Percentiles rank a stretch among this genome's conserved stretches.
Evolutionary conservation across 2,329 filamentous ascomycete species (phyloP).

Genomic region (Claviceps sp.): DNA sequence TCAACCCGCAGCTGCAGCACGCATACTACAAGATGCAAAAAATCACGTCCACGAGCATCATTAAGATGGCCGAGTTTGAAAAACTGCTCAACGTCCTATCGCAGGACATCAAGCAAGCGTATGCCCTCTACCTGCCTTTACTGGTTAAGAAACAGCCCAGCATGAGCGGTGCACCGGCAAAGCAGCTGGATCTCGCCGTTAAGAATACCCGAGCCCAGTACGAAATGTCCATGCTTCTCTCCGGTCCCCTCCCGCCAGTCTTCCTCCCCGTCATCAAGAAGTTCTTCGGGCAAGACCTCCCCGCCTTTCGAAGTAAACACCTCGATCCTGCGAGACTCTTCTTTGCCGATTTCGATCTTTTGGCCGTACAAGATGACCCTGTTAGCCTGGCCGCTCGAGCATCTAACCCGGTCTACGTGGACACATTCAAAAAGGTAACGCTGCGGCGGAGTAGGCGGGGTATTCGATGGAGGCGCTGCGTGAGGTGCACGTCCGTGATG

Average conservation of each 20-base stretch:
- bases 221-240: slow-evolving; percentile 41
- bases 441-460: slow-evolving; percentile 21
- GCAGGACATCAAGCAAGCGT: slow-evolving; percentile 36
- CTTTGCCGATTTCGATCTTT: slow-evolving; percentile 56
- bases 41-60: slow-evolving; percentile 34
- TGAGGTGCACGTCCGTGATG: slow-evolving; percentile 52
- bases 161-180: slow-evolving; percentile 22
- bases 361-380: slow-evolving; percentile 50
- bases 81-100: slow-evolving; percentile 40
- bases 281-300: slow-evolving; percentile 47
- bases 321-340: slow-evolving; percentile 56
- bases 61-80: slow-evolving; percentile 50
- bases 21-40: slow-evolving; percentile 42
- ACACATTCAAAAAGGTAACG: slow-evolving; percentile 46
- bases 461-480: slow-evolving; percentile 26
- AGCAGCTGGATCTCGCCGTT: slow-evolving; percentile 29
- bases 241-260: slow-evolving; percentile 28
- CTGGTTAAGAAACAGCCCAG: slow-evolving; percentile 34
- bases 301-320: slow-evolving; percentile 37
- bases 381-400: slow-evolving; percentile 29
- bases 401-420: slow-evolving; percentile 28
- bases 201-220: slow-evolving; percentile 34
- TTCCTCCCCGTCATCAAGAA: slow-evolving; percentile 49
- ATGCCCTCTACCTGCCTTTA: slow-evolving; percentile 31
- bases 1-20: slow-evolving; percentile 40